Base-by-base conservation (phyloP, 768 basidiomycete genomes). In the Lentinula sp. region DNA sequence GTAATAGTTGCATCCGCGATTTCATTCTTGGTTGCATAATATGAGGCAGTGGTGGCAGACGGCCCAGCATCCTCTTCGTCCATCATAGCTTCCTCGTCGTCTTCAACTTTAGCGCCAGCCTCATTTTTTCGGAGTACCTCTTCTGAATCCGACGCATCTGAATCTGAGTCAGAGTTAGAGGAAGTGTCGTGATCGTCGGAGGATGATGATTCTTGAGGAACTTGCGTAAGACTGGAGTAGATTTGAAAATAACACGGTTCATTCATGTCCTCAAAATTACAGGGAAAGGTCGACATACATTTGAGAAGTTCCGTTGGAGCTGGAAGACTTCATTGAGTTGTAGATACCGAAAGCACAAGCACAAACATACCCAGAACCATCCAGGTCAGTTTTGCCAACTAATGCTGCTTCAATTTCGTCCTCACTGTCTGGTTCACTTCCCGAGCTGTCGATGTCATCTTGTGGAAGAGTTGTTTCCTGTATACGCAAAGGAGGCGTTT, bases 401-500 rank as follows among this genome's bases (percentile, higher is more conserved):
- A 88, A 78, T 62, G 80, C 80, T n/a, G 83, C 86, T 63, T 86
- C 87, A 49, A 90, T 85, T 69, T 91, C 91, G 42, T 85, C 84
- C 67, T 89, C 88, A 62, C 89, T 91, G 60, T 79, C 83, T 42
- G 71, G 73, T 49, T 82, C 83, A 61, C 68, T 73, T 18, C 77
- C 78, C 16, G 85, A 82, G 65, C 85, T 87, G 61, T 77, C 74
- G 57, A 84, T 84, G 57, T 85, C 80, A 10, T 76, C 72, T 15
- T 65, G 45, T 32, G 51, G 18, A 35, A 53, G 28, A 35, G 51
- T 20, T 10, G 58, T 41, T n/a, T 54, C 51, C 23, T 35, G 18
- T 9, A 43, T 28, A 36, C 23, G 42, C 12, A 56, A 50, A 10
- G 62, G 33, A 18, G 60, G 49, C n/a, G 52, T n/a, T 41, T 68